Evolutionary conservation across 495 filamentous ascomycete genomes (phyloP).

Genomic region (Hyaloscypha finlandica): DNA sequence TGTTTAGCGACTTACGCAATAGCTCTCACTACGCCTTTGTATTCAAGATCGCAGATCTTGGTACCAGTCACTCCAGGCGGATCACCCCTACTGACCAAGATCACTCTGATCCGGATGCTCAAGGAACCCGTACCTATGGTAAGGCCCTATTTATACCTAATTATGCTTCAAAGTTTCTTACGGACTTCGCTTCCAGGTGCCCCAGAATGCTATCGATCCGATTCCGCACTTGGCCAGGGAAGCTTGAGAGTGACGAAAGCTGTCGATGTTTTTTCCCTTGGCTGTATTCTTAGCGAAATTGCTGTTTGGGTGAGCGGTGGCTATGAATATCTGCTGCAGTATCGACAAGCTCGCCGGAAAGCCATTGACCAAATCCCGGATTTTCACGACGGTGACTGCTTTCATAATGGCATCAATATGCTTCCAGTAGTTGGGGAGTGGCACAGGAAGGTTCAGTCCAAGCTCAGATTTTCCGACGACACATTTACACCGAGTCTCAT

Average conservation of each 20-base stretch:
- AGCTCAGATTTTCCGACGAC: conserved; percentile 8
- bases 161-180: conserved; percentile 7
- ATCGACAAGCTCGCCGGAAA: conserved; percentile 34
- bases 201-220: conserved; percentile 38
- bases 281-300: conserved; percentile 43
- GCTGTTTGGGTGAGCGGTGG: conserved; percentile 41
- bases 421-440: conserved; percentile 34
- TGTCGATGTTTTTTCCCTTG: conserved; percentile 37
- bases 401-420: conserved; percentile 41
- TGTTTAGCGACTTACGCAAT: conserved; percentile 28
- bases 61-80: background rate
- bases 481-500: conserved; percentile 8
- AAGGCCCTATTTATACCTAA: conserved; percentile 5
- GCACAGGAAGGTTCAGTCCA: conserved; percentile 9
- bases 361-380: conserved; percentile 19
- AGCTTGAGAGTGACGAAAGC: background rate
- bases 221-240: conserved; percentile 24
- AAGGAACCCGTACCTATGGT: conserved; percentile 42
- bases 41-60: conserved; percentile 19
- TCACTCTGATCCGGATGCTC: conserved; percentile 32
- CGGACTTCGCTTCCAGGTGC: conserved; percentile 34
- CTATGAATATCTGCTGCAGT: conserved; percentile 33
- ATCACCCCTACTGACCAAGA: conserved; percentile 18
- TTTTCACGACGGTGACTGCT: conserved; percentile 37
- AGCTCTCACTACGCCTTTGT: conserved; percentile 35